phyloP scores from a whole-genome alignment of 176 grass and related monocot species.

The Ensete ventricosum region DNA sequence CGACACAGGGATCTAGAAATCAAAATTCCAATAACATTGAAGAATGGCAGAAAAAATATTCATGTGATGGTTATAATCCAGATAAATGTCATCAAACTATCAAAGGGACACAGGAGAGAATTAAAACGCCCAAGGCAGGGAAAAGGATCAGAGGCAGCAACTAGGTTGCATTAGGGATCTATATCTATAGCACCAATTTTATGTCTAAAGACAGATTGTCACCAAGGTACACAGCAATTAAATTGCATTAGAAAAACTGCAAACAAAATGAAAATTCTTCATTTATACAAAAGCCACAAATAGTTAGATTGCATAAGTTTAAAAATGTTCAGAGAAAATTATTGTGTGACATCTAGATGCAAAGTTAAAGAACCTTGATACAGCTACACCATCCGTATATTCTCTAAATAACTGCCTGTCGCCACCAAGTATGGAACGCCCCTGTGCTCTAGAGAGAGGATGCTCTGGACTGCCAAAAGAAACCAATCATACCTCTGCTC shows the following conservation, averaged over 20 bases:
- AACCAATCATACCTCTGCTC: conserved; percentile 1
- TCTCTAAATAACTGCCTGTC: conserved; percentile 63
- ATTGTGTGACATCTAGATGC: not conserved
- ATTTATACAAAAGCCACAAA: not conserved
- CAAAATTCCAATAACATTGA: not conserved
- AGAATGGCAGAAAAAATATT: not conserved
- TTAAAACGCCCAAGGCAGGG: not conserved
- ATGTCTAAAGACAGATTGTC: not conserved
- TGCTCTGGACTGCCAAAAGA: conserved; percentile 78
- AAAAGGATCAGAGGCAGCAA: not conserved
- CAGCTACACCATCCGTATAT: conserved; percentile 60
- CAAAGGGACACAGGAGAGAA: not conserved
- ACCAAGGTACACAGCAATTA: not conserved
- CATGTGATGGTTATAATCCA: no score
- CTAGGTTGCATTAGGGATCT: not conserved
- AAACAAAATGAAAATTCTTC: not conserved
- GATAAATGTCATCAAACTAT: no score
- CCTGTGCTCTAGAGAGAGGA: conserved; percentile 65
- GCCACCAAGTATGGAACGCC: conserved; percentile 86
- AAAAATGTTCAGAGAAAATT: not conserved
- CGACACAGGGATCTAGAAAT: not conserved
- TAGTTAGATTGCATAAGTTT: not conserved
- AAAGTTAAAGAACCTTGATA: conserved; percentile 45
- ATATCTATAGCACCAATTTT: not conserved
- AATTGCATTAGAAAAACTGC: not conserved